Evolutionary conservation across 2,329 filamentous ascomycete species (phyloP).

Genomic region (Sarocladiaceae sp.): DNA sequence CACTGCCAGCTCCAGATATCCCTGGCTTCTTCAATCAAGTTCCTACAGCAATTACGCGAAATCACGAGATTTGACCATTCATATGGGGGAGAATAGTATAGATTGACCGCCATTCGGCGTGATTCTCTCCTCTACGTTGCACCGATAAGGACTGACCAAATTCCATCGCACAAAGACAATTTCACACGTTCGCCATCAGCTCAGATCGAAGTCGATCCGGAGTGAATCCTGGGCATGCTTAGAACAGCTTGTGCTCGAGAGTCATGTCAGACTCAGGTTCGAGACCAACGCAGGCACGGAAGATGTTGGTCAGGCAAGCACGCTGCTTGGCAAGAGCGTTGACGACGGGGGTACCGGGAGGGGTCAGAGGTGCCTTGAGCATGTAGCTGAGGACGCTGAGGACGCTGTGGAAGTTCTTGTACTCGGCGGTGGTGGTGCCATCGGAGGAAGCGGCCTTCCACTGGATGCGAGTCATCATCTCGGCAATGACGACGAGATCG

Average conservation of each 20-base stretch:
- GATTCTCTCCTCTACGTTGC: background rate
- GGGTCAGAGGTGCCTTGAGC: constrained; percentile 93
- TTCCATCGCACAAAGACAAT: constrained; percentile 6
- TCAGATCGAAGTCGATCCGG: background rate
- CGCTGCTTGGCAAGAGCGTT: constrained; percentile 97
- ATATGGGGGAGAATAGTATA: constrained; percentile 8
- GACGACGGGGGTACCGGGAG: constrained; percentile 90
- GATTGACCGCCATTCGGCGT: constrained; percentile 6
- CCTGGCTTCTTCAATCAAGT: too few species aligned
- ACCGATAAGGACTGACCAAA: constrained; percentile 6
- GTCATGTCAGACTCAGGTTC: constrained; percentile 99
- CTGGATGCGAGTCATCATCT: constrained; percentile 98
- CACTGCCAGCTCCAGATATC: too few species aligned
- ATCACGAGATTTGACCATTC: too few species aligned
- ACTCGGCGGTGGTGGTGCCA: constrained; percentile 57
- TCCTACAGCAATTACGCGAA: too few species aligned
- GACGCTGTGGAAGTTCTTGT: constrained; percentile 93
- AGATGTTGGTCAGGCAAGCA: constrained; percentile 91
- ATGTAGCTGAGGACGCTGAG: constrained; percentile 98
- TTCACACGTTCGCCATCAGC: background rate
- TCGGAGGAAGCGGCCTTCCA: constrained; percentile 66
- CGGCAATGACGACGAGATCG: constrained; percentile 84
- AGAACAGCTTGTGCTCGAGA: constrained; percentile 96
- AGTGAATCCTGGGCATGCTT: constrained; percentile 21
- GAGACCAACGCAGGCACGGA: constrained; percentile 93